Base-by-base conservation (phyloP, 257 asterid species). In the Salvia hispanica region DNA sequence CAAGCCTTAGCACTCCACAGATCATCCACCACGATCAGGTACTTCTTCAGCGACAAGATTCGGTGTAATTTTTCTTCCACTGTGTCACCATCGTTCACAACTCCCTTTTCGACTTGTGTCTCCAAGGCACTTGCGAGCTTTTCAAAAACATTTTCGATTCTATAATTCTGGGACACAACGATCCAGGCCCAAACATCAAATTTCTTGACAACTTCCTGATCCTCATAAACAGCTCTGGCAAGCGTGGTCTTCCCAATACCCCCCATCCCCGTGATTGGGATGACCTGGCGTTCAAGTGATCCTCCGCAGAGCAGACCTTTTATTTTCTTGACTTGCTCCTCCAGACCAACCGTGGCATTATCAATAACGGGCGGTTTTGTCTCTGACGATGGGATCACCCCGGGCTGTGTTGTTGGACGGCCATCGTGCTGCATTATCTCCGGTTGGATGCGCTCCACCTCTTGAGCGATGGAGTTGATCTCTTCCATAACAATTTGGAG, bases 11-110 rank as follows among this genome's bases (percentile, higher is more conserved):
- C 3, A 21, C 55, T 44, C 67, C 65, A 59, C 9, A 59, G 25
- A 59, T 59, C 65, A 37, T 59, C 65, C 13, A 62, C 0, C 7
- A 62, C 67, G 0, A 62, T 21, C 13, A 62, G 67, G 7, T 62
- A 62, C 31, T 9, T 62, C 39, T 14, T 43, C 1, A 2, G 0
- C 7, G 9, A 5, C 9, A 62, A 62, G 4, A 18, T 62, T 21
- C 25, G 21, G 21, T 62, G 18, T 5, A 62, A 2, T 10, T 36
- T 37, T 0, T 14, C 64, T 3, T 39, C 39, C 15, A 7, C 14
- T 11, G 53, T 3, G 3, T 55, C 61, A 4, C 4, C 1, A 1
- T 2, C 3, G 6, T 12, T 42, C 6, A 11, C 40, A n/a, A 9
- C 2, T 25, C 1, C 14, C 3, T 9, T 0, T 7, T 3, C 15